A percentile compares a stretch with the other conserved stretches of the same genome.
These are phyloP conservation scores for Penicillium sp. DNA, from an alignment of 2,329 filamentous ascomycete genomes.

Conservation along the genomic window DNA sequence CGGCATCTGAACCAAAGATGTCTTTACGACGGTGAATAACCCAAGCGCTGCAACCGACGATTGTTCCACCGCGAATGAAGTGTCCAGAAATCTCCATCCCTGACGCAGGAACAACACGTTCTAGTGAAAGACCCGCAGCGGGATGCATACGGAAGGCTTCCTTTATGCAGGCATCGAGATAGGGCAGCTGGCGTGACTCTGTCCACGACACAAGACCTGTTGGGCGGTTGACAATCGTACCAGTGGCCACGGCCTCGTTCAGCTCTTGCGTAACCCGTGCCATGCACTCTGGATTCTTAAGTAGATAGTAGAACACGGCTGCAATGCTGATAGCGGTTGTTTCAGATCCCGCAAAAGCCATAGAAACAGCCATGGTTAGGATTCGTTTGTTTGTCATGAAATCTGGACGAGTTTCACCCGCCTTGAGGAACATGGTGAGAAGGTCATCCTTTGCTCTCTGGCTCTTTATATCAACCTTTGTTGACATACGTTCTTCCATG, in stretches of 20 bases:
- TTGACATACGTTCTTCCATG: background rate
- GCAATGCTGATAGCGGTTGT: slow-evolving; percentile 74
- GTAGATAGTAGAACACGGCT: slow-evolving; percentile 70
- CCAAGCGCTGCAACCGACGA: slow-evolving; percentile 75
- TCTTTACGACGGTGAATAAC: slow-evolving; percentile 66
- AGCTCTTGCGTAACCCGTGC: background rate
- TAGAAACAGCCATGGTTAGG: slow-evolving; percentile 30
- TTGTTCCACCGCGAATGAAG: slow-evolving; percentile 31
- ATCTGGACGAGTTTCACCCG: slow-evolving; percentile 23
- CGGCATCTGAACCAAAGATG: slow-evolving; percentile 67
- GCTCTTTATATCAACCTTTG: background rate
- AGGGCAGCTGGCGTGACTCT: slow-evolving; percentile 67
- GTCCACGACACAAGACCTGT: slow-evolving; percentile 62
- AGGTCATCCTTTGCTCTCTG: background rate
- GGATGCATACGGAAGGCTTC: slow-evolving; percentile 76
- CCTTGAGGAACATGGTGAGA: slow-evolving; percentile 22
- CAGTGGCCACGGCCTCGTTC: slow-evolving; percentile 23
- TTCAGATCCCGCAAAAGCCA: slow-evolving; percentile 67
- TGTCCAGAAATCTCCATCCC: slow-evolving; percentile 13
- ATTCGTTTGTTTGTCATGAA: slow-evolving; percentile 30
- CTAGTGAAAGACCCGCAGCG: slow-evolving; percentile 68
- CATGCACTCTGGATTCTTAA: slow-evolving; percentile 55
- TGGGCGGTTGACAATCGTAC: slow-evolving; percentile 37
- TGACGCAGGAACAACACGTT: slow-evolving; percentile 63
- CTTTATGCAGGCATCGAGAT: slow-evolving; percentile 72